Evolutionary conservation across 495 filamentous ascomycete species (phyloP), one percentile per base, ranked within the genome.

Genomic region (Podospora anserina): DNA sequence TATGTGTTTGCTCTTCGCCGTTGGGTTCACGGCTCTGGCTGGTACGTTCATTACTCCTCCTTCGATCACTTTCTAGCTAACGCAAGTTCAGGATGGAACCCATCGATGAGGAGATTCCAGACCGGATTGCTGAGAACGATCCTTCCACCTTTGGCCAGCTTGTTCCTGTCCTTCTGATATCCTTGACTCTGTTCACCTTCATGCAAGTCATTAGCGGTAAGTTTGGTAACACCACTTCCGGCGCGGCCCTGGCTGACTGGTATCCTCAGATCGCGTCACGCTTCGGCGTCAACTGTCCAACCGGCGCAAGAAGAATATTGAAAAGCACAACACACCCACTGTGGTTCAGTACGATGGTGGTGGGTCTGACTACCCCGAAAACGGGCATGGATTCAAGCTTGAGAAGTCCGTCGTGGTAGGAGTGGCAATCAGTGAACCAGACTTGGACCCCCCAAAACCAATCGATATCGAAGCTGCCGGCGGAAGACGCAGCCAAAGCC

Each of bases 141-240:
- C 66, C 75, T 6, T 74, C 71, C 18, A 77, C 75, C n/a, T 81
- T 81, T 19, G 78, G 78, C 19, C 78, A 81, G 65, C 76, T 81
- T 18, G 77, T 81, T 20, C 78, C 78, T 19, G 72, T 81, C 27
- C 65, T 81, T 16, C 69, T 78, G n/a, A 75, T 72, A 11, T 70
- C 66, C 20, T 60, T 81, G 66, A 78, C 76, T 27, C 19, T 81
- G 5, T 79, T 81, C 32, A 73, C 74, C 62, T 78, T 81, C 30
- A 56, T 74, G 61, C 78, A 81, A 61, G 70, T 77, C 13, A 64
- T 81, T 58, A 77, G 72, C 53, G 76, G 77, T 79, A 72, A 28
- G 76, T 60, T 30, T 26, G 32, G 27, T 6, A 23, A 23, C 23
- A 23, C 16, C 4, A 9, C 26, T 39, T 58, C 55, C 9, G 5